These are phyloP conservation scores for Viola pubescens DNA, from an alignment of 441 rosid species.

Conservation along the genomic window DNA sequence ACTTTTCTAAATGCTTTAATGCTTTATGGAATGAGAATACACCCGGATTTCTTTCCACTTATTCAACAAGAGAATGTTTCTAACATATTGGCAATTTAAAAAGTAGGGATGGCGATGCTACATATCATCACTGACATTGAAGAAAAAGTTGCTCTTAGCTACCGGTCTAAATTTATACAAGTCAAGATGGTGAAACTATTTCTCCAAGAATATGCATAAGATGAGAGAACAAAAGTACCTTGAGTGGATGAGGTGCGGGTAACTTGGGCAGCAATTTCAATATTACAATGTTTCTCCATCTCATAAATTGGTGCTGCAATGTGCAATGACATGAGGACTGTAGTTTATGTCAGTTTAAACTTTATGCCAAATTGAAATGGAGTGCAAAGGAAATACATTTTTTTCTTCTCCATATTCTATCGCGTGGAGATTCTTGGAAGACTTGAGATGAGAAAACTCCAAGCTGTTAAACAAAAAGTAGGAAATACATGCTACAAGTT, in stretches of 20 bases:
- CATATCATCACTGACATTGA: constrained; percentile 1
- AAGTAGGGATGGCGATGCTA: neutral
- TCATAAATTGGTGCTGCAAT: constrained; percentile 76
- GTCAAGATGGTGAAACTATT: too few relatives aligned
- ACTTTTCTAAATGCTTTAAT: neutral
- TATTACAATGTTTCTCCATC: constrained; percentile 95
- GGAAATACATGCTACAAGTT: constrained; percentile 12
- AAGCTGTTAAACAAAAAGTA: constrained; percentile 51
- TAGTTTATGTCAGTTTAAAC: constrained; percentile 11
- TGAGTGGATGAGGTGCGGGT: constrained; percentile 43
- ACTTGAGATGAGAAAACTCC: constrained; percentile 97
- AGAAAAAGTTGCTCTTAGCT: too few relatives aligned
- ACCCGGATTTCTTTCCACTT: neutral
- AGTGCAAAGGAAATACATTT: constrained; percentile 40
- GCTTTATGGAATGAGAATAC: neutral
- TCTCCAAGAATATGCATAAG: neutral
- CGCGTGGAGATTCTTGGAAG: constrained; percentile 81
- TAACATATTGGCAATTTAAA: neutral
- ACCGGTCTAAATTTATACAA: too few relatives aligned
- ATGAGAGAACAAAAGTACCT: constrained; percentile 38
- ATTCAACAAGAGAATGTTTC: neutral
- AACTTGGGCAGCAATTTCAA: constrained; percentile 88
- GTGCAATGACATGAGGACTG: constrained; percentile 17
- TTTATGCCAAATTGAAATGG: constrained; percentile 8
- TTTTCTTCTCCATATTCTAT: constrained; percentile 70